Conservation (phyloP, 768 basidiomycete genomes). For the Tricholoma bakamatsutake region DNA sequence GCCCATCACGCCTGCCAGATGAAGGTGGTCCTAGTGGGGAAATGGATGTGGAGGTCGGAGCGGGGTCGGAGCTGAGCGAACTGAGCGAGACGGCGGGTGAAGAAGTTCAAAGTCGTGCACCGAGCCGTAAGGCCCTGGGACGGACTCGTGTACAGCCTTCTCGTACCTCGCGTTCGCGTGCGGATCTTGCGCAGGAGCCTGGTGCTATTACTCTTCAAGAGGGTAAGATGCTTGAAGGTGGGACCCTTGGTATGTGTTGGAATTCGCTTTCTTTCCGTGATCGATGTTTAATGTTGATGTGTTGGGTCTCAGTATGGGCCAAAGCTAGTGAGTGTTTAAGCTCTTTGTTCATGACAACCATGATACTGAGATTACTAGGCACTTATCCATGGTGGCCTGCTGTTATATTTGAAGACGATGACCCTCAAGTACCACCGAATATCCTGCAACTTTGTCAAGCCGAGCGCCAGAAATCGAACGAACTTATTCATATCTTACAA, state of each 20-base stretch:
- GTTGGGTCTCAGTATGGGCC: conserved; percentile 66
- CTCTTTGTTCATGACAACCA: not conserved
- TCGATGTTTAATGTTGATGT: conserved; percentile 1
- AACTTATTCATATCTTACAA: conserved; percentile 57
- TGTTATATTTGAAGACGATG: conserved; percentile 61
- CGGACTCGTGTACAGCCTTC: not conserved
- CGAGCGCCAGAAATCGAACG: conserved; percentile 31
- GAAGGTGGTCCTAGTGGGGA: not conserved
- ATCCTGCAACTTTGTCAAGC: conserved; percentile 24
- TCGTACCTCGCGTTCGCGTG: not conserved
- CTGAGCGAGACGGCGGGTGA: conserved; percentile 37
- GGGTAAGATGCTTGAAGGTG: conserved; percentile 38
- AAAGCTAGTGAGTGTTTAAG: conserved; percentile 50
- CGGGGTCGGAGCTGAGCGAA: conserved; percentile 39
- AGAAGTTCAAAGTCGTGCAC: not conserved
- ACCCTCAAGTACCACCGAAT: conserved; percentile 47
- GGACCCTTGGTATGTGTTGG: conserved; percentile 54
- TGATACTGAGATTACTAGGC: conserved; percentile 29
- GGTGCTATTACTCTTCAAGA: conserved; percentile 28
- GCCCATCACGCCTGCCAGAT: not conserved
- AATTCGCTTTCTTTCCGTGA: not conserved
- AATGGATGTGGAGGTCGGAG: conserved; percentile 16
- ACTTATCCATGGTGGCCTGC: conserved; percentile 89
- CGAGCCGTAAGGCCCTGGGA: not conserved
- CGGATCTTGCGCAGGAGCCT: conserved; percentile 14